Base-by-base conservation (phyloP, 2,329 filamentous ascomycete species). In the Sclerotinia borealis region DNA sequence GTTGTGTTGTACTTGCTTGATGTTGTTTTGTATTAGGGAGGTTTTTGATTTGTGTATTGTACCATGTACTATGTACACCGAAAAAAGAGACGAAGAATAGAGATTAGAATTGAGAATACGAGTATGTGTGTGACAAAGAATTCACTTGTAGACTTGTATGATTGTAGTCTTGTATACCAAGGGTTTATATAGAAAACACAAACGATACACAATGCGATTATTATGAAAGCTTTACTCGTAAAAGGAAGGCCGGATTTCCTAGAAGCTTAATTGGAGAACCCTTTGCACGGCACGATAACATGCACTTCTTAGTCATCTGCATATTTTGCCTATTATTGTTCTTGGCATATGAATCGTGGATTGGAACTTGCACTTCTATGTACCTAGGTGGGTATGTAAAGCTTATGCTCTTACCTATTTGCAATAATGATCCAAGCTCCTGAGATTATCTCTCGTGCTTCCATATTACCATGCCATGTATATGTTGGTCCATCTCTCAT, bases 1-100 rank as follows among this genome's bases (percentile, higher is more conserved):
- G 43, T n/a, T n/a, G n/a, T n/a, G n/a, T n/a, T n/a, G n/a, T 25
- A 2, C 19, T 45, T 11, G 0, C 4, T 2, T 19, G 15, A 3
- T 48, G 3, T 47, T 9, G 19, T 2, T 37, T 9, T 17, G 7
- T 25, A n/a, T n/a, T n/a, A n/a, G n/a, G n/a, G n/a, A n/a, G n/a
- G n/a, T 9, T 1, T 2, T 17, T 19, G 22, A 9, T n/a, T n/a
- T n/a, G n/a, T n/a, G n/a, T n/a, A n/a, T n/a, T n/a, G n/a, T n/a
- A n/a, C n/a, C n/a, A n/a, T n/a, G n/a, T n/a, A n/a, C n/a, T n/a
- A n/a, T n/a, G n/a, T n/a, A n/a, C n/a, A n/a, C n/a, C n/a, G n/a
- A n/a, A n/a, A n/a, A n/a, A n/a, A n/a, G n/a, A n/a, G n/a, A n/a
- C n/a, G n/a, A n/a, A n/a, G n/a, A n/a, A n/a, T n/a, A n/a, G n/a